These are phyloP conservation scores for Trypethelium eluteriae DNA, from an alignment of 495 filamentous ascomycete genomes.

Conservation along the genomic window DNA sequence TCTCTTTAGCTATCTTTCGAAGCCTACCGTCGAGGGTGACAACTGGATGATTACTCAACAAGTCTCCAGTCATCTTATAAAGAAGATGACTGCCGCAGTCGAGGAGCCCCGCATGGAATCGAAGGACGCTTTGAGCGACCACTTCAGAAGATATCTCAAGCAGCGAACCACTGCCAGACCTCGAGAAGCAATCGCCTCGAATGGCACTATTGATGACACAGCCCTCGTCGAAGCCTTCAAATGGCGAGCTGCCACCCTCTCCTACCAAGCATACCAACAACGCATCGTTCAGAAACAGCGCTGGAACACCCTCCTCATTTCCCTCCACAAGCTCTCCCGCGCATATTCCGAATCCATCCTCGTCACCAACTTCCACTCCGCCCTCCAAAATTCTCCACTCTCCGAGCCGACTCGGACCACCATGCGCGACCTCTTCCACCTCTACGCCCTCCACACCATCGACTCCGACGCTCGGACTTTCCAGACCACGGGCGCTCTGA, in stretches of 20 bases:
- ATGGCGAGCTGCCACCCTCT: constrained; percentile 38
- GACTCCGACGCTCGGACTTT: constrained; percentile 37
- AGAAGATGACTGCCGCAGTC: constrained; percentile 40
- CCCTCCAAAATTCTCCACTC: constrained; percentile 30
- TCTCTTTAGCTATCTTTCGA: constrained; percentile 36
- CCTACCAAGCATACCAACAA: constrained; percentile 40
- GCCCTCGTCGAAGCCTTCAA: constrained; percentile 40
- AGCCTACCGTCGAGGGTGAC: constrained; percentile 47
- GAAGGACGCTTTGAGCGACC: constrained; percentile 26
- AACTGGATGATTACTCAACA: constrained; percentile 51
- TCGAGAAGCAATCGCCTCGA: constrained; percentile 15
- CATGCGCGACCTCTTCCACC: constrained; percentile 37
- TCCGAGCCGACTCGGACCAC: constrained; percentile 24
- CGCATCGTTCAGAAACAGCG: constrained; percentile 39
- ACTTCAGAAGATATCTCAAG: constrained; percentile 30
- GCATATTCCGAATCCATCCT: constrained; percentile 45
- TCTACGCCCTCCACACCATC: constrained; percentile 42
- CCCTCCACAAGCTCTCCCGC: constrained; percentile 42
- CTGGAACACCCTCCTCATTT: constrained; percentile 44
- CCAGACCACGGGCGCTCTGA: constrained; percentile 34
- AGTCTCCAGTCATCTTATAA: constrained; percentile 43
- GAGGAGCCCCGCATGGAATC: constrained; percentile 24
- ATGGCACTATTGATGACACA: constrained; percentile 30
- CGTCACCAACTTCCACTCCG: constrained; percentile 37
- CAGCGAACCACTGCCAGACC: constrained; percentile 19